These are phyloP conservation scores for Limnanthes douglasii DNA, from an alignment of 345 rosid genomes.

Conservation along the genomic window DNA sequence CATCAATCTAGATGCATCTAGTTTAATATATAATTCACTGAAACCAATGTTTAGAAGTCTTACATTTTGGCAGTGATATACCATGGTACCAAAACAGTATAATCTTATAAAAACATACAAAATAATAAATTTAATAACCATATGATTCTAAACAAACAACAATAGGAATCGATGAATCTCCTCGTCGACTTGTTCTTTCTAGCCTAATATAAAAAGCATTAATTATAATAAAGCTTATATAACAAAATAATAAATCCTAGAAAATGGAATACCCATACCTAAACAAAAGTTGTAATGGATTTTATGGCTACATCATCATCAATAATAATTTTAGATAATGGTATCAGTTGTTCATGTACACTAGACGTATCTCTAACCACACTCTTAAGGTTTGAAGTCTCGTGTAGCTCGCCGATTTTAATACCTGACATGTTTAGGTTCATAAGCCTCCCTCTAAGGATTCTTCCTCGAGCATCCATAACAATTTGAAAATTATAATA, in stretches of 20 bases:
- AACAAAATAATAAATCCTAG: slow-evolving; percentile 3
- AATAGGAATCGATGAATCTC: slow-evolving; percentile 15
- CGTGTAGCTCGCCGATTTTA: slow-evolving; percentile 43
- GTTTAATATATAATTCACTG: too few relatives aligned
- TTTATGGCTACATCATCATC: slow-evolving; percentile 84
- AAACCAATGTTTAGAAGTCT: too few relatives aligned
- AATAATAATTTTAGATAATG: slow-evolving; percentile 33
- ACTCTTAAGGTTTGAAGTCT: slow-evolving; percentile 27
- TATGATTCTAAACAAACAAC: slow-evolving; percentile 68
- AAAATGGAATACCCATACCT: slow-evolving; percentile 19
- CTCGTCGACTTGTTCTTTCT: slow-evolving; percentile 52
- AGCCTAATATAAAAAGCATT: slow-evolving; percentile 34
- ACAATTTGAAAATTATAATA: too few relatives aligned
- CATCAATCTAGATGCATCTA: too few relatives aligned
- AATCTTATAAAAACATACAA: too few relatives aligned
- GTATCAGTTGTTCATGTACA: slow-evolving; percentile 15
- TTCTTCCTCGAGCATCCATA: too few relatives aligned
- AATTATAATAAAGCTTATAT: slow-evolving; percentile 3
- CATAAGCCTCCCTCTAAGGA: too few relatives aligned
- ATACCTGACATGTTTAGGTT: slow-evolving; percentile 35
- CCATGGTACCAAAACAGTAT: too few relatives aligned
- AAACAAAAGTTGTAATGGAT: slow-evolving; percentile 62
- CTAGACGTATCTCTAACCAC: slow-evolving; percentile 8
- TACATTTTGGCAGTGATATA: too few relatives aligned
- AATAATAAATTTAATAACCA: too few relatives aligned